Conservation (phyloP, 257 asterid species). For the Fraxinus americana region DNA sequence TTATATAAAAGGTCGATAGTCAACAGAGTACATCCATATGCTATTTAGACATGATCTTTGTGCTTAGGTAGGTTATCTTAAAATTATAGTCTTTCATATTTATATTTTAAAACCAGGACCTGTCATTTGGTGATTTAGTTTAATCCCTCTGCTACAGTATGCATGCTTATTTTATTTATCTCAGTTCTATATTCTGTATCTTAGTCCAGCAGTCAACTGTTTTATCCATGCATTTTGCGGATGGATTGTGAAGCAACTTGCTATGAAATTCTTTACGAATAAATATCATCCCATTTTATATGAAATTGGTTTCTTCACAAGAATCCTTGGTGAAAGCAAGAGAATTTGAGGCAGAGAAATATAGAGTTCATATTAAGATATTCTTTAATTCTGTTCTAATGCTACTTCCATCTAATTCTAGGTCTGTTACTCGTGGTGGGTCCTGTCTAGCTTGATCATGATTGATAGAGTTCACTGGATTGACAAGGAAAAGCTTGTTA, state of each 20-base stretch:
- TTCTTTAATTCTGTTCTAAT: neutral
- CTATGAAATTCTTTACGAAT: neutral
- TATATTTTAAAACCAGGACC: neutral
- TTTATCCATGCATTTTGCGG: neutral
- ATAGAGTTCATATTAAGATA: neutral
- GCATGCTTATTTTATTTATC: neutral
- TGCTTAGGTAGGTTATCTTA: too few relatives aligned
- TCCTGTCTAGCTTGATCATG: conserved; percentile 88
- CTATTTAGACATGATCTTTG: too few relatives aligned
- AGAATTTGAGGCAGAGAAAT: neutral
- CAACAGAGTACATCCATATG: too few relatives aligned
- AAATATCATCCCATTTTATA: too few relatives aligned
- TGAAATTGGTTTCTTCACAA: too few relatives aligned
- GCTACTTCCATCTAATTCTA: conserved; percentile 31
- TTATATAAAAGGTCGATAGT: too few relatives aligned
- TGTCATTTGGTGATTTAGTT: neutral
- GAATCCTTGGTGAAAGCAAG: too few relatives aligned
- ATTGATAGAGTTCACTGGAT: conserved; percentile 95
- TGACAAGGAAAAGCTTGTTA: conserved; percentile 73
- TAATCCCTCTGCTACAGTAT: neutral
- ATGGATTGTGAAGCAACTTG: neutral
- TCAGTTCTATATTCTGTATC: neutral
- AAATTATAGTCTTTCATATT: neutral
- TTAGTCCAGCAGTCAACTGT: neutral
- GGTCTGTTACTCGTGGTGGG: conserved; percentile 99